Percentiles rank a stretch among this genome's conserved stretches.
Evolutionary conservation across 176 grass and related monocot genomes (phyloP).

Genomic region (Eragrostis curvula): DNA sequence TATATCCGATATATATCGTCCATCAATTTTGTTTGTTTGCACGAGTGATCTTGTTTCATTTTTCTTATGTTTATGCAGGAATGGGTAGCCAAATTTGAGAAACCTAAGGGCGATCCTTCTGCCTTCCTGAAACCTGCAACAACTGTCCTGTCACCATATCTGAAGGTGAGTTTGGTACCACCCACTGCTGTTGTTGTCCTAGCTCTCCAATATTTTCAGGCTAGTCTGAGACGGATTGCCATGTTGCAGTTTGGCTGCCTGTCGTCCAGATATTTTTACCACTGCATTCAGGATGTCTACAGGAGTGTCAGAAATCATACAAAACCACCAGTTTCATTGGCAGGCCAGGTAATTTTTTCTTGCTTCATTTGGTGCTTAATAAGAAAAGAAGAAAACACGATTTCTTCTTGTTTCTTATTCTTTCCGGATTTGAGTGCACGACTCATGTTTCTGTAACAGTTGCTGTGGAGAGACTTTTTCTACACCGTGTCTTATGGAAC

Average conservation of each 20-base stretch:
- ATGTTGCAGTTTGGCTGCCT: slow-evolving; percentile 79
- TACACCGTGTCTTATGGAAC: slow-evolving; percentile 82
- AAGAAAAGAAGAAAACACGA: background rate
- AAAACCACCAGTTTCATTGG: slow-evolving; percentile 83
- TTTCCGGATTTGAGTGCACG: background rate
- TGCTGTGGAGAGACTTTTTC: slow-evolving; percentile 90
- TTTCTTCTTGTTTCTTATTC: background rate
- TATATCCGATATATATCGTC: background rate
- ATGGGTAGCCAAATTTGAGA: slow-evolving; percentile 94
- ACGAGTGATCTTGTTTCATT: background rate
- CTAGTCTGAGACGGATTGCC: background rate
- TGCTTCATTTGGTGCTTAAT: background rate
- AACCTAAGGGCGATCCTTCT: slow-evolving; percentile 91
- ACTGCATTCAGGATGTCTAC: slow-evolving; percentile 75
- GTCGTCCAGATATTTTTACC: slow-evolving; percentile 92
- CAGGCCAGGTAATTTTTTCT: slow-evolving; percentile 38
- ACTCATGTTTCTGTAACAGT: slow-evolving; percentile 46
- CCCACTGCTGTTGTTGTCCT: background rate
- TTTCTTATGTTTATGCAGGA: slow-evolving; percentile 41
- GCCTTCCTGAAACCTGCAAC: slow-evolving; percentile 85
- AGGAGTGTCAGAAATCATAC: slow-evolving; percentile 65
- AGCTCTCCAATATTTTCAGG: background rate
- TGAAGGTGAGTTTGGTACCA: slow-evolving; percentile 62
- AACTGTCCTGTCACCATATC: slow-evolving; percentile 79
- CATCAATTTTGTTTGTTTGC: background rate